phyloP scores from a whole-genome alignment of 176 grass and related monocot species.

The Avena sativa region DNA sequence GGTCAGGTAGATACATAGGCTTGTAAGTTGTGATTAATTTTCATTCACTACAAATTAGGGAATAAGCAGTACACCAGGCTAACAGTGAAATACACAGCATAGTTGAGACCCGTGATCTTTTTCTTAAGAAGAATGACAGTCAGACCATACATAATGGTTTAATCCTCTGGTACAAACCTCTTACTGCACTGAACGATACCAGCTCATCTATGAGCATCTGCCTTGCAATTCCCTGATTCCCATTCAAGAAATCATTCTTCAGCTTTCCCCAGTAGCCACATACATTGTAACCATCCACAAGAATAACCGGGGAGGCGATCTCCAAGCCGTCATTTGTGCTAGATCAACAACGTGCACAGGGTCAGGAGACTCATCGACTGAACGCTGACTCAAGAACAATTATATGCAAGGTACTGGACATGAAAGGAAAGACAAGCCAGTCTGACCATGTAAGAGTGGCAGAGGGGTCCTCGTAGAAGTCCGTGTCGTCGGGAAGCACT shows the following conservation, averaged over 20 bases:
- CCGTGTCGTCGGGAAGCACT: slow-evolving; percentile 66
- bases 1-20: not conserved
- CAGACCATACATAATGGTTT: not conserved
- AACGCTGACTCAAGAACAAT: not conserved
- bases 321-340: slow-evolving; percentile 77
- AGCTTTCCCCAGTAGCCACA: slow-evolving; percentile 94
- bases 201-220: slow-evolving; percentile 83
- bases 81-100: not conserved
- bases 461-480: slow-evolving; percentile 72
- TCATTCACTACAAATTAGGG: not conserved
- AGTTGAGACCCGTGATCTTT: not conserved
- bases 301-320: slow-evolving; percentile 75
- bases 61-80: not conserved
- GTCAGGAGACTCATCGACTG: slow-evolving; percentile 29
- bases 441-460: slow-evolving; percentile 76
- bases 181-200: slow-evolving; percentile 78
- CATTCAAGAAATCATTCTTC: slow-evolving; percentile 82
- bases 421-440: slow-evolving; percentile 47
- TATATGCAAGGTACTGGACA: not conserved
- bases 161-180: slow-evolving; percentile 52
- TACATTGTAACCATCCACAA: slow-evolving; percentile 95
- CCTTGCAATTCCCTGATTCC: slow-evolving; percentile 85
- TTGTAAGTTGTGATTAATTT: not conserved
- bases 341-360: slow-evolving; percentile 31
- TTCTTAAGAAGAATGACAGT: not conserved